Conservation (phyloP, 148 eudicot species). For the Rhododendron mucronatum region DNA sequence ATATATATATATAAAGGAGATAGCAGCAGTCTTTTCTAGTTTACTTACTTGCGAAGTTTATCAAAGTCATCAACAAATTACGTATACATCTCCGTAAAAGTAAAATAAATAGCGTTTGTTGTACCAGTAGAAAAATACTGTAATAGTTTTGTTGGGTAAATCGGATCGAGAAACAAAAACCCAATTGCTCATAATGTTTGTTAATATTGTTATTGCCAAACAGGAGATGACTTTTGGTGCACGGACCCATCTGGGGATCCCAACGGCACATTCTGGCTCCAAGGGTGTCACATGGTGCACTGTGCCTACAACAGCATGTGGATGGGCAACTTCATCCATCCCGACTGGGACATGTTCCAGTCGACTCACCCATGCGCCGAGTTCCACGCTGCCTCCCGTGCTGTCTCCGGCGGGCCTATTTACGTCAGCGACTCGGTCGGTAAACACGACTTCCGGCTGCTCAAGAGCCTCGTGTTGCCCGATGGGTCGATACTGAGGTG, state of each 20-base stretch:
- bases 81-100: neutral
- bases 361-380: slow-evolving; percentile 92
- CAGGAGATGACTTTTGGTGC: slow-evolving; percentile 98
- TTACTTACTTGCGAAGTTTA: neutral
- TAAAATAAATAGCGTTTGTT: too few species aligned
- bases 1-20: too few species aligned
- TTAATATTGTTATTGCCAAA: neutral
- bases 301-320: slow-evolving; percentile 94
- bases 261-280: slow-evolving; percentile 89
- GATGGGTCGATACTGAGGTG: slow-evolving; percentile 80
- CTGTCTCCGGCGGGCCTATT: slow-evolving; percentile 90
- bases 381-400: slow-evolving; percentile 94
- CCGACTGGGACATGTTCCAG: slow-evolving; percentile 99
- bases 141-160: neutral
- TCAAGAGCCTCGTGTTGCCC: slow-evolving; percentile 67
- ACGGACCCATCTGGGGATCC: slow-evolving; percentile 91
- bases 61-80: neutral
- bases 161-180: neutral
- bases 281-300: slow-evolving; percentile 98
- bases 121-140: neutral
- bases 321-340: slow-evolving; percentile 97
- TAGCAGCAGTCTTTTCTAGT: neutral
- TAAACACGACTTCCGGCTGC: slow-evolving; percentile 62
- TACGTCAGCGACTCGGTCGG: slow-evolving; percentile 87
- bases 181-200: neutral